Evolutionary conservation across 257 asterid species (phyloP).

Genomic region (Nicotiana benthamiana): DNA sequence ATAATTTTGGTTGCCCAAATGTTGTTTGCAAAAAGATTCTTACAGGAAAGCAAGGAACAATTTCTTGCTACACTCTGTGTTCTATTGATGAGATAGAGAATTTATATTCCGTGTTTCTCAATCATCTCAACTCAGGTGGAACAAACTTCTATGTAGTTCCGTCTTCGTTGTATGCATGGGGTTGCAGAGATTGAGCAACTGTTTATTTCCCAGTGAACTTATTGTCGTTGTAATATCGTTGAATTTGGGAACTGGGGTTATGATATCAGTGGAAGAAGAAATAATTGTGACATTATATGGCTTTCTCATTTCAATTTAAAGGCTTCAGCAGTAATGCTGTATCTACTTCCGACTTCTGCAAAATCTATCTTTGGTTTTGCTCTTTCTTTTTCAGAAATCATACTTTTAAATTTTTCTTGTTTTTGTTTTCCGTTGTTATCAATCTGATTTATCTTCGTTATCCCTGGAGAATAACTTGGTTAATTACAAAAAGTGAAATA

Average conservation of each 20-base stretch:
- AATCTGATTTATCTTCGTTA: neutral
- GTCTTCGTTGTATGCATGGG: neutral
- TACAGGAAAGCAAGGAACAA: neutral
- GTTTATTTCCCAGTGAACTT: neutral
- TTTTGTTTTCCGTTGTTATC: neutral
- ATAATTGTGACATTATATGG: neutral
- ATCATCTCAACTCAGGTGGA: neutral
- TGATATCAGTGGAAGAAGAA: neutral
- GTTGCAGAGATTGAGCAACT: neutral
- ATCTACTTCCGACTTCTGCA: neutral
- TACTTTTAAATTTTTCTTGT: neutral
- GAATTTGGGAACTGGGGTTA: neutral
- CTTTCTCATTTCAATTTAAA: neutral
- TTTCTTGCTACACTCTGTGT: neutral
- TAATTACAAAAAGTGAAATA: neutral
- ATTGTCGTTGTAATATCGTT: neutral
- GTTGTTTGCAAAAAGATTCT: neutral
- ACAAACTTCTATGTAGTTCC: neutral
- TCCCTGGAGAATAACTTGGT: neutral
- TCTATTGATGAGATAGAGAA: neutral
- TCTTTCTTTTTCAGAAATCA: neutral
- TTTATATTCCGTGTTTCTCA: neutral
- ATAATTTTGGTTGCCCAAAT: neutral
- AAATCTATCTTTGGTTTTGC: neutral
- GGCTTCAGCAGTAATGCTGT: neutral